A percentile compares a stretch with the other conserved stretches of the same genome.
phyloP scores from a whole-genome alignment of 495 filamentous ascomycete genomes.

The Letharia columbiana region DNA sequence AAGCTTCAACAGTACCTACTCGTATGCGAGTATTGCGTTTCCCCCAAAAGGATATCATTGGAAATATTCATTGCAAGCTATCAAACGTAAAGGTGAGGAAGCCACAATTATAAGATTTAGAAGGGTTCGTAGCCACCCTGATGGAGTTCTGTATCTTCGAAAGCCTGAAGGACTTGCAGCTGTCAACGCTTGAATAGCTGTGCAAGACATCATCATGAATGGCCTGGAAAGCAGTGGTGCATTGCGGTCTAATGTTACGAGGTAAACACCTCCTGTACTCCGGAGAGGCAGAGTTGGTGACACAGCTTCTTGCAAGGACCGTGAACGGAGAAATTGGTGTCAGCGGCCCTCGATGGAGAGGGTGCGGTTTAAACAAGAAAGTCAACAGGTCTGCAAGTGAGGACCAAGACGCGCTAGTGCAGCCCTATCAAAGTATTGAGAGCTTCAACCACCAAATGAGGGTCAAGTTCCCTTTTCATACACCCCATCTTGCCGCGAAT shows the following conservation, averaged over 20 bases:
- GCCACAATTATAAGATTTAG: neutral
- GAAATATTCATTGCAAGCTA: neutral
- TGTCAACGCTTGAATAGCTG: neutral
- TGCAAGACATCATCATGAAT: neutral
- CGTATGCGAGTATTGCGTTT: neutral
- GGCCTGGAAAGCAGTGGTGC: neutral
- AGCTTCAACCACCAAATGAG: neutral
- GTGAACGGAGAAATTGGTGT: neutral
- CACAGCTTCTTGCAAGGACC: neutral
- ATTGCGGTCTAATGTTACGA: neutral
- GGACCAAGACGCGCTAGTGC: neutral
- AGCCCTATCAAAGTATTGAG: neutral
- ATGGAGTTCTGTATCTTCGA: neutral
- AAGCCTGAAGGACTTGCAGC: neutral
- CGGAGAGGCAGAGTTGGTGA: neutral
- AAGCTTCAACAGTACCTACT: neutral
- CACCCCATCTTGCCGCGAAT: neutral
- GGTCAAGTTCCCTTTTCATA: neutral
- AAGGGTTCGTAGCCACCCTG: neutral
- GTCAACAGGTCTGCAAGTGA: neutral
- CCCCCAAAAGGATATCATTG: neutral
- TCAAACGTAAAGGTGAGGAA: neutral
- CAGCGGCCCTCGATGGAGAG: neutral
- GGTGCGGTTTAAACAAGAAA: neutral
- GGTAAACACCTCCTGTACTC: neutral